Evolutionary conservation across 345 rosid genomes (phyloP), one percentile per base, ranked within the genome.

Genomic region (Gossypium anomalum): DNA sequence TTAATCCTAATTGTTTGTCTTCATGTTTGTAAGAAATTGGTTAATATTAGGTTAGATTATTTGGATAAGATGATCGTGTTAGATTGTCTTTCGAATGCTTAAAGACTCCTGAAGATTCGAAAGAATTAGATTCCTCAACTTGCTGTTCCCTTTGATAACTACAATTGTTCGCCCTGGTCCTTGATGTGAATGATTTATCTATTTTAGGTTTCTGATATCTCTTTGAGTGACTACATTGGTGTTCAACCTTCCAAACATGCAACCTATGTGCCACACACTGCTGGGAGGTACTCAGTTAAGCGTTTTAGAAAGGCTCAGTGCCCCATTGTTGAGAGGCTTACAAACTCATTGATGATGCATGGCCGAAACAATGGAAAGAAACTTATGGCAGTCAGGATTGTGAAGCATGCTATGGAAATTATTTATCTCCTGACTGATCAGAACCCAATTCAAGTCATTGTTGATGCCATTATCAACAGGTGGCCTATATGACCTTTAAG

Each of bases 231-330:
- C 59, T 94, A 92, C 85, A 82, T 94, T 57, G 97, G 93, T 5
- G 91, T 89, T 34, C 85, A 80, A 77, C 70, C 92, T 1, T 87
- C 91, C 0, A 94, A 90, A 75, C 97, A 94, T 9, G 97, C 97
- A 0, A 92, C 97, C n/a, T 94, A 76, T 86, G 91, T 94, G 0
- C 98, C 98, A 3, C 98, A 94, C 87, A 94, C 98, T 20, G 95
- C 98, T 69, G 98, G 97, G 48, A 83, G 97, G 83, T 94, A 66
- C 70, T 66, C 53, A 1, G 93, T 86, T 15, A 92, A 94, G 83
- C 89, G 97, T 10, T 94, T 94, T 88, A 86, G 98, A 70, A 94
- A 94, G 84, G 97, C 98, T 9, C 98, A 94, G 41, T 94, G 98
- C 85, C 98, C 97, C 3, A 89, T 94, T 38, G 88, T 94, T 3